A percentile compares a stretch with the other conserved stretches of the same genome.
Evolutionary conservation across 768 basidiomycete genomes (phyloP).

Genomic region (Melanogaster broomeanus): DNA sequence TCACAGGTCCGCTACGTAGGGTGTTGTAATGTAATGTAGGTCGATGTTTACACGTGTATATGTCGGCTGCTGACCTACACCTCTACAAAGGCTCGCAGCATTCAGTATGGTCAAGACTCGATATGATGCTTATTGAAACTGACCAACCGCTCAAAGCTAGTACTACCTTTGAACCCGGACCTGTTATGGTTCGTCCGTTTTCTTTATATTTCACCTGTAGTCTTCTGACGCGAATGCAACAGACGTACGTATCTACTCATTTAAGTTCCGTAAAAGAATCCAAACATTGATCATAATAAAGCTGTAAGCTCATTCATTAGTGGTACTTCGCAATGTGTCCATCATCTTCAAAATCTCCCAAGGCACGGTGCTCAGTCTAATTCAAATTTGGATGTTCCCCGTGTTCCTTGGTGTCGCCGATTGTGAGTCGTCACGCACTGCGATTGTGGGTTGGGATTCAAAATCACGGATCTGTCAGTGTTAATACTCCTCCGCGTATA

Average conservation of each 20-base stretch:
- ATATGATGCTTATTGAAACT: background rate
- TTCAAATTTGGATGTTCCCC: conserved; percentile 8
- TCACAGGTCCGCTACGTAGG: background rate
- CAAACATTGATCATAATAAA: background rate
- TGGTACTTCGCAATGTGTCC: background rate
- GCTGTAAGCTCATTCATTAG: conserved; percentile 6
- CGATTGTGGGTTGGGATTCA: background rate
- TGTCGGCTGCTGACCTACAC: background rate
- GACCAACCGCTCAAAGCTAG: background rate
- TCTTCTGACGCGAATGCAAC: background rate
- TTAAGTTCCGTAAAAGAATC: too few species aligned
- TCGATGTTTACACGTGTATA: background rate
- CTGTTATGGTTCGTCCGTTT: conserved; percentile 4
- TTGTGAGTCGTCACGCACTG: conserved; percentile 4
- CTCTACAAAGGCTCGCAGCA: background rate
- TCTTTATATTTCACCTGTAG: background rate
- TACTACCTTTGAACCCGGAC: conserved; percentile 3
- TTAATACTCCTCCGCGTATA: conserved; percentile 20
- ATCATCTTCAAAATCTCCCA: background rate
- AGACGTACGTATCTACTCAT: background rate
- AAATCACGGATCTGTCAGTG: background rate
- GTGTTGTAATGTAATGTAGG: background rate
- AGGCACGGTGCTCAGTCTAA: conserved; percentile 7
- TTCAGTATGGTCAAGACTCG: background rate
- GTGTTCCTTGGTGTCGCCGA: conserved; percentile 15